Conservation (phyloP, 2,329 filamentous ascomycete genomes). For the Leptosphaerulina australis region DNA sequence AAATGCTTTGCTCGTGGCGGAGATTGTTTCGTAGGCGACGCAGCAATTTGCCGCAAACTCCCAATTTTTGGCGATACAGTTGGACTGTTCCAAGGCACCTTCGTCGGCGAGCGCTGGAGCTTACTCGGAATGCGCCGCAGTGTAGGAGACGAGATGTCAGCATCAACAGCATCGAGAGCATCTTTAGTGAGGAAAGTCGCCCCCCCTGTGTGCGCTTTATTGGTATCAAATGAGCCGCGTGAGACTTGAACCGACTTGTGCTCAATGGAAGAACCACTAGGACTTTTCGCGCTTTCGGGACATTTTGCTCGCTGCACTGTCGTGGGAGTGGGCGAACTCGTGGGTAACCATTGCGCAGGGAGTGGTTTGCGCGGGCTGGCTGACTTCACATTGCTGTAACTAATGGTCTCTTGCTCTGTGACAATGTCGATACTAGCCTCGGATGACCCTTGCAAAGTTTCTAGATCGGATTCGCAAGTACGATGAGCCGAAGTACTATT, state of each 20-base stretch:
- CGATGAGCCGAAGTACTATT: constrained; percentile 5
- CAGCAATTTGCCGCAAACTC: constrained; percentile 17
- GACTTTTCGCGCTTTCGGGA: constrained; percentile 26
- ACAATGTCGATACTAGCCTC: constrained; percentile 5
- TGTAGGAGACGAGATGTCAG: constrained; percentile 22
- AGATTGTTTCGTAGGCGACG: constrained; percentile 25
- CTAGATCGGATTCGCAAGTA: constrained; percentile 8
- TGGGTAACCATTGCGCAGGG: constrained; percentile 33
- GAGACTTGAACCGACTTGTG: constrained; percentile 24
- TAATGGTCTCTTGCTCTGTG: neutral
- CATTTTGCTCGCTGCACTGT: constrained; percentile 34
- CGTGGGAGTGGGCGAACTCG: constrained; percentile 23
- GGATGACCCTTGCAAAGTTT: constrained; percentile 13
- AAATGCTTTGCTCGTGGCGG: constrained; percentile 21
- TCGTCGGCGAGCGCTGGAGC: constrained; percentile 24
- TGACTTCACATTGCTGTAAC: neutral
- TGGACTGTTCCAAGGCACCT: constrained; percentile 29
- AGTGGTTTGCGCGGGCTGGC: constrained; percentile 37
- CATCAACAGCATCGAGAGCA: constrained; percentile 30
- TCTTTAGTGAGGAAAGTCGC: constrained; percentile 40
- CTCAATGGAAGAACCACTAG: constrained; percentile 21
- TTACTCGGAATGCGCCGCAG: constrained; percentile 20
- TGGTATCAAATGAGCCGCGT: constrained; percentile 26
- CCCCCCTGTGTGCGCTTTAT: constrained; percentile 19
- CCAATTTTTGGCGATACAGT: constrained; percentile 21